Base-by-base conservation (phyloP, 805 yeast genomes). In the Candida maltosa region DNA sequence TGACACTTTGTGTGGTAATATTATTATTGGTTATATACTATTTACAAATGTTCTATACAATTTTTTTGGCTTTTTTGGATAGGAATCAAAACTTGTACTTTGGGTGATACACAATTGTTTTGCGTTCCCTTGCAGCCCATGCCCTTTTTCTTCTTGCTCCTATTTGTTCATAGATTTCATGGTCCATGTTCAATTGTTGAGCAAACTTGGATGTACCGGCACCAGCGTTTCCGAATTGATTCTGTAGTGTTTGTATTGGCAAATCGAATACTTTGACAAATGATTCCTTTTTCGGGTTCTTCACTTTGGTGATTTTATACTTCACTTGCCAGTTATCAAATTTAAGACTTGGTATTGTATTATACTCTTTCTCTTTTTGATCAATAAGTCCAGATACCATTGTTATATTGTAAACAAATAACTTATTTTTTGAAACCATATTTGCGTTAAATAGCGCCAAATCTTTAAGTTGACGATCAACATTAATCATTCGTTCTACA, bases 121-220 rank as follows among this genome's bases (percentile, higher is more conserved):
- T 47, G 5, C 32, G 20, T 28, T 60, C 63, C 26, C 47, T 37
- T 6, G 40, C 33, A 17, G 42, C 41, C 66, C 65, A 60, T 35
- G 39, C 32, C 22, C 47, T 46, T 19, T 49, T 40, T 25, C 66
- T 43, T 8, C 48, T 47, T 31, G 40, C 39, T 4, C 66, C 66
- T 8, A 60, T 52, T 19, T 46, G 49, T 5, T 58, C 48, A 38
- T 51, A 58, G 22, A 44, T 9, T 21, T 10, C 10, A 21, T 21
- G 23, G 10, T 8, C 10, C 23, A 7, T 10, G 23, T 21, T 10
- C 10, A 21, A 21, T 21, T 21, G 7, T 21, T 10, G 7, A 8
- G 23, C 23, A 21, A 21, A 21, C 23, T 8, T 8, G 9, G 23
- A 10, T 21, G 7, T 21, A 8, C 10, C 23, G 7, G 7, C 23